Percentiles rank a stretch among this genome's conserved stretches.
Conservation (phyloP, 2,329 filamentous ascomycete species). For the Cladosporium sp. region DNA sequence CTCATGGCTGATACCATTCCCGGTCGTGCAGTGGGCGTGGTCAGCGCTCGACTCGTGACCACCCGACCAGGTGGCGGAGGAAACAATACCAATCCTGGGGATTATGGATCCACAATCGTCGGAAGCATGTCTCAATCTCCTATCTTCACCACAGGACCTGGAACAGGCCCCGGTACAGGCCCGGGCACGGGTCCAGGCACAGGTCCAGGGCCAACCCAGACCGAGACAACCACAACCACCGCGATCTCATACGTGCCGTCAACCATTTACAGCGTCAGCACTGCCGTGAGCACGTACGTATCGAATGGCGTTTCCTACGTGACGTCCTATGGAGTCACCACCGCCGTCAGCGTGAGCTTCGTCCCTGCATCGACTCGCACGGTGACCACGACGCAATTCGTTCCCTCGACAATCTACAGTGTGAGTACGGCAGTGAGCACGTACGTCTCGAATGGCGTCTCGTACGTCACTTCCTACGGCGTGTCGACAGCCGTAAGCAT, state of each 20-base stretch:
- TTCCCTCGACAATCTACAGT: slow-evolving; percentile 23
- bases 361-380: slow-evolving; percentile 21
- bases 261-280: slow-evolving; percentile 23
- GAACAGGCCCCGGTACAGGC: slow-evolving; percentile 15
- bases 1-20: slow-evolving; percentile 17
- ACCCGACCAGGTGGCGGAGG: slow-evolving; percentile 13
- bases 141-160: slow-evolving; percentile 3
- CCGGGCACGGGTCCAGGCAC: slow-evolving; percentile 18
- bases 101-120: slow-evolving; percentile 11
- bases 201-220: slow-evolving; percentile 14
- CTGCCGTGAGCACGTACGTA: slow-evolving; percentile 23
- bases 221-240: slow-evolving; percentile 3
- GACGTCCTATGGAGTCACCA: slow-evolving; percentile 25
- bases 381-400: slow-evolving; percentile 20
- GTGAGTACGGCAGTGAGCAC: slow-evolving; percentile 23
- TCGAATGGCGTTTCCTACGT: slow-evolving; percentile 23
- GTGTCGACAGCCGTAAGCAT: slow-evolving; percentile 24
- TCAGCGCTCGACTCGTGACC: slow-evolving; percentile 20
- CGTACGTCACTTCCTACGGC: slow-evolving; percentile 22
- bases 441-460: slow-evolving; percentile 24
- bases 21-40: slow-evolving; percentile 5
- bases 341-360: slow-evolving; percentile 22
- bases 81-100: slow-evolving; percentile 15
- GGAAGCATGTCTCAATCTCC: slow-evolving; percentile 12
- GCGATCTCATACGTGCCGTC: slow-evolving; percentile 17